Base-by-base conservation (phyloP, 2,329 filamentous ascomycete species). In the Pseudonectria buxi region DNA sequence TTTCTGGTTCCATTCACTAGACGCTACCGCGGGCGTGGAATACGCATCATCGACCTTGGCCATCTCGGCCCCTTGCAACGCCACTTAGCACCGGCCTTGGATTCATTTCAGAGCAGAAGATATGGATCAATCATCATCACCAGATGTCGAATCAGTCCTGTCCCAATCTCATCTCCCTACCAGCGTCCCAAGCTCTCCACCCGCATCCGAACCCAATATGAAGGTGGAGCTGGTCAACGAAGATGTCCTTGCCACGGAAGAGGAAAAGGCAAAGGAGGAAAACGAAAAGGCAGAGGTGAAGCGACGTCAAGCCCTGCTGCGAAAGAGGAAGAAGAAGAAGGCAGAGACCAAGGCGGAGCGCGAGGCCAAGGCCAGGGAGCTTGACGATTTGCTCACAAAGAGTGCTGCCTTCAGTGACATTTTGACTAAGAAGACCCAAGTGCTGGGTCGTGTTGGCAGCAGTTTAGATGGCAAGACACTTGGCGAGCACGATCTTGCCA, bases 401-500 rank as follows among this genome's bases (percentile, higher is more conserved):
- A 78, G 73, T 31, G 74, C 70, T 0, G 69, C 75, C 0, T 82
- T 81, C 37, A 75, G 72, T 14, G 72, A 79, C 26, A 78, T 81
- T 9, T 52, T 82, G 2, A 81, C 76, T 0, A 72, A 75, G 36
- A 81, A 80, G 56, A 81, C 78, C 0, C 68, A 78, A 32, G 76
- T 74, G 0, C 62, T 82, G 1, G 78, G 78, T 2, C 69, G 76
- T 2, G 76, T 81, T 0, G 78, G 78, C 3, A 76, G 72, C 3
- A 68, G 70, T 7, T 63, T 81, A 2, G 74, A 79, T 38, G 77
- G 76, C 10, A 71, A 78, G 47, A 64, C 71, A 0, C 58, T 81
- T 0, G 74, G 75, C 6, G 76, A 79, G 41, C 77, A 80, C 36
- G 73, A 88, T 35, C 62, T 95, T 12, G 72, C 80, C 37, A 86